Evolutionary conservation across 2,329 filamentous ascomycete genomes (phyloP).

Genomic region (Xylaria sp.): DNA sequence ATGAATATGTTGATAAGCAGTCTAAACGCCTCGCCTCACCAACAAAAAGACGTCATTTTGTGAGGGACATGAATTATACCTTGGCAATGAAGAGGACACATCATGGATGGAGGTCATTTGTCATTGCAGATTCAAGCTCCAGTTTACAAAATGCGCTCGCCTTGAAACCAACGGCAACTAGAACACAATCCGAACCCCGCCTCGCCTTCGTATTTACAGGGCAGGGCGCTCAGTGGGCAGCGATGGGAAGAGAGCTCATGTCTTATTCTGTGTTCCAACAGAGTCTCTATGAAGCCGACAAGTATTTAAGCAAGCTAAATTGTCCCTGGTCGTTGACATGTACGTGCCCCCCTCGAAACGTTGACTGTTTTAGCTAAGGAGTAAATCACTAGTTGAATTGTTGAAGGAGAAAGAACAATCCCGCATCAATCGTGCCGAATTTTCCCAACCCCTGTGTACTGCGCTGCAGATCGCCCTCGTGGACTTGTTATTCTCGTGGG

Average conservation of each 20-base stretch:
- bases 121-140: slow-evolving; percentile 15
- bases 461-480: slow-evolving; percentile 52
- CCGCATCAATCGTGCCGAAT: slow-evolving; percentile 30
- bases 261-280: slow-evolving; percentile 26
- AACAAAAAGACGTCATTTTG: not conserved
- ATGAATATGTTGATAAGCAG: slow-evolving; percentile 15
- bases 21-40: not conserved
- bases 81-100: slow-evolving; percentile 34
- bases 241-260: slow-evolving; percentile 52
- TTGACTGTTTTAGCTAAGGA: slow-evolving; percentile 8
- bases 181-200: slow-evolving; percentile 23
- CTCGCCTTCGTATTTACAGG: slow-evolving; percentile 55
- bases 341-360: slow-evolving; percentile 12
- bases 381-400: slow-evolving; percentile 29
- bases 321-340: slow-evolving; percentile 27
- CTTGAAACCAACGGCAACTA: slow-evolving; percentile 11
- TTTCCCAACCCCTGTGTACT: slow-evolving; percentile 42
- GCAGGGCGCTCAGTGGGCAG: slow-evolving; percentile 58
- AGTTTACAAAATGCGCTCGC: slow-evolving; percentile 22
- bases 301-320: slow-evolving; percentile 22
- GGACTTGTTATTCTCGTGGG: slow-evolving; percentile 49
- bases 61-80: slow-evolving; percentile 31
- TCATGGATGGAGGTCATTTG: slow-evolving; percentile 30
- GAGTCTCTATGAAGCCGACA: slow-evolving; percentile 28
- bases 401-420: slow-evolving; percentile 28